These are phyloP conservation scores for Volvariella volvacea DNA, from an alignment of 1,284 basidiomycete species.

Conservation along the genomic window DNA sequence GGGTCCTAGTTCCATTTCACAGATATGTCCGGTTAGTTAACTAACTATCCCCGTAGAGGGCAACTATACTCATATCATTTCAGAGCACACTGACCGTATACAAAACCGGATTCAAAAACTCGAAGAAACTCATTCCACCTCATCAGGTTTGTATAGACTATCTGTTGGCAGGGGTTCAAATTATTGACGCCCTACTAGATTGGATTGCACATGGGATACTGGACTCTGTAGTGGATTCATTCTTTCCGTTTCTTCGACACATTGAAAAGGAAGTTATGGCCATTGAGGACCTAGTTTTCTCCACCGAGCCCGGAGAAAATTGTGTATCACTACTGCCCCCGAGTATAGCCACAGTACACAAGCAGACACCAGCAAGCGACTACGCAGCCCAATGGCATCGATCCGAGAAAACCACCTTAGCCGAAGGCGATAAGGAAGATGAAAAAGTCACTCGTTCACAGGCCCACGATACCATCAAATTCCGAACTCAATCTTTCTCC, in stretches of 20 bases:
- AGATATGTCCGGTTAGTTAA: conserved; percentile 62
- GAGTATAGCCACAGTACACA: too few species aligned
- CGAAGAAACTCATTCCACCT: conserved; percentile 54
- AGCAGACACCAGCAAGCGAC: too few species aligned
- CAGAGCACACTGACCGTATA: conserved; percentile 83
- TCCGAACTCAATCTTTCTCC: too few species aligned
- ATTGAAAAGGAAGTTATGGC: conserved; percentile 80
- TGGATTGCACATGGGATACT: conserved; percentile 94
- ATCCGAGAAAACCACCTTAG: too few species aligned
- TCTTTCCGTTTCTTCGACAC: conserved; percentile 82
- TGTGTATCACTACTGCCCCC: too few species aligned
- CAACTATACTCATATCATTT: conserved; percentile 5
- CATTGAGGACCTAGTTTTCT: conserved; percentile 70
- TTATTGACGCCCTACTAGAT: conserved; percentile 38
- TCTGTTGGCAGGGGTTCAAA: neutral
- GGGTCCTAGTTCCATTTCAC: conserved; percentile 83
- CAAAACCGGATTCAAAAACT: conserved; percentile 60
- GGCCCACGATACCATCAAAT: too few species aligned
- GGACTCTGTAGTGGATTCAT: conserved; percentile 92
- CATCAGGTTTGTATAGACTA: conserved; percentile 50
- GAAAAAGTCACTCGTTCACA: too few species aligned
- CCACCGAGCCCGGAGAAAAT: neutral
- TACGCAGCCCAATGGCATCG: too few species aligned
- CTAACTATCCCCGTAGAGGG: neutral
- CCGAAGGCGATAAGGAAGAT: too few species aligned